Percentiles rank a stretch among this genome's conserved stretches.
phyloP scores from a whole-genome alignment of 768 basidiomycete genomes.

The Xerocomus spinulosus region DNA sequence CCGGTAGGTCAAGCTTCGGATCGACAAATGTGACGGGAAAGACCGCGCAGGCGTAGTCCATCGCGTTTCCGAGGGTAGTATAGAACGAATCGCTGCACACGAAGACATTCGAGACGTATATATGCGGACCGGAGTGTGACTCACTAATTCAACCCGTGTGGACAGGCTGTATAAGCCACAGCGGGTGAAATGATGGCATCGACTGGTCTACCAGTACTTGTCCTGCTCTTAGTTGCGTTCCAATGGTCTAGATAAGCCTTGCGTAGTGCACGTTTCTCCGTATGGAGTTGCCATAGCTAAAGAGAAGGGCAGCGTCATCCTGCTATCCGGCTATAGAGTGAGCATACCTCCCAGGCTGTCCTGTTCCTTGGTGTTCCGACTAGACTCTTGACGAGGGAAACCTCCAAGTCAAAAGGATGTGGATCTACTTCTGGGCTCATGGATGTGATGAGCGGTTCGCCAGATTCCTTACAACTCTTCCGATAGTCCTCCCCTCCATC shows the following conservation, averaged over 20 bases:
- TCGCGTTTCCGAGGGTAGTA: conserved; percentile 43
- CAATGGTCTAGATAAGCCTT: conserved; percentile 47
- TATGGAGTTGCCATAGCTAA: conserved; percentile 46
- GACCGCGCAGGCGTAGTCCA: conserved; percentile 41
- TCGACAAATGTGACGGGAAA: conserved; percentile 51
- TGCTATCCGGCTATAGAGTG: not conserved
- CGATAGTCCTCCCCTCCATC: conserved; percentile 40
- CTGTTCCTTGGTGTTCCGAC: conserved; percentile 41
- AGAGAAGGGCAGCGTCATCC: not conserved
- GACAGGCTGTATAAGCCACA: conserved; percentile 40
- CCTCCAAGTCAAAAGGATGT: conserved; percentile 37
- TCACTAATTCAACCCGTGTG: conserved; percentile 41
- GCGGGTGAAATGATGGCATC: conserved; percentile 50
- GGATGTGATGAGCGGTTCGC: conserved; percentile 40
- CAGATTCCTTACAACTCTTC: conserved; percentile 34
- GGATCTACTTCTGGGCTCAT: conserved; percentile 34
- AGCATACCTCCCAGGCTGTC: conserved; percentile 40
- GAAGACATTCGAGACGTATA: conserved; percentile 2
- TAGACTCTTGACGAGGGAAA: conserved; percentile 42
- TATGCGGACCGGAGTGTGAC: conserved; percentile 8
- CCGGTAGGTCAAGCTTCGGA: conserved; percentile 34
- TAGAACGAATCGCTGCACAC: conserved; percentile 37
- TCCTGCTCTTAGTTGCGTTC: conserved; percentile 40
- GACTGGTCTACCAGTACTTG: conserved; percentile 47
- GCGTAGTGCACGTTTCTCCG: conserved; percentile 36